A percentile compares a stretch with the other conserved stretches of the same genome.
phyloP scores from a whole-genome alignment of 306 rosid species.

The Rubus idaeus region DNA sequence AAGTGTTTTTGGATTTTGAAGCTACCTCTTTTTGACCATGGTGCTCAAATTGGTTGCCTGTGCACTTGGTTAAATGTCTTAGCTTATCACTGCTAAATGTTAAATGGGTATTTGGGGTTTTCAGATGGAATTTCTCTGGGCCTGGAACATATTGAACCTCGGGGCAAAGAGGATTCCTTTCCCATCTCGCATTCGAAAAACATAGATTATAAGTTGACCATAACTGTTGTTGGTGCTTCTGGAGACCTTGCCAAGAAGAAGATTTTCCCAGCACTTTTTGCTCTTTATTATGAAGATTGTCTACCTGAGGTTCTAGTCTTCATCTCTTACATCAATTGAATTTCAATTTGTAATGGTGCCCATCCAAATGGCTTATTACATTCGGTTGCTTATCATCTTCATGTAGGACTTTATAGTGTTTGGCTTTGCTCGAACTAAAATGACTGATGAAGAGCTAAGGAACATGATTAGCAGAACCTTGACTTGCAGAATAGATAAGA shows the following conservation, averaged over 20 bases:
- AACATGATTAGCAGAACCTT: constrained; percentile 76
- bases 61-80: constrained; percentile 10
- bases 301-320: constrained; percentile 65
- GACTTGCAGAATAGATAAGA: constrained; percentile 92
- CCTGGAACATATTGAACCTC: constrained; percentile 40
- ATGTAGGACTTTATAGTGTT: constrained; percentile 74
- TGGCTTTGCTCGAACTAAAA: constrained; percentile 81
- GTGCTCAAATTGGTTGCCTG: constrained; percentile 14
- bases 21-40: constrained; percentile 16
- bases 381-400: constrained; percentile 18
- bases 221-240: constrained; percentile 95
- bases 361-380: constrained; percentile 8
- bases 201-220: constrained; percentile 60
- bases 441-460: constrained; percentile 80
- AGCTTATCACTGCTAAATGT: constrained; percentile 21
- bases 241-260: constrained; percentile 98
- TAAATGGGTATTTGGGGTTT: constrained; percentile 36
- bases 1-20: background rate
- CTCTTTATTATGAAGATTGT: constrained; percentile 87
- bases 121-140: constrained; percentile 53
- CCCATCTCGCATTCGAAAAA: constrained; percentile 39
- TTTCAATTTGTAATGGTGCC: constrained; percentile 3
- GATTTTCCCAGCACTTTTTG: constrained; percentile 96
- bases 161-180: constrained; percentile 39
- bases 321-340: background rate